A percentile compares a stretch with the other conserved stretches of the same genome.
Conservation (phyloP, 805 yeast genomes). For the Alloascoidea hylecoeti region DNA sequence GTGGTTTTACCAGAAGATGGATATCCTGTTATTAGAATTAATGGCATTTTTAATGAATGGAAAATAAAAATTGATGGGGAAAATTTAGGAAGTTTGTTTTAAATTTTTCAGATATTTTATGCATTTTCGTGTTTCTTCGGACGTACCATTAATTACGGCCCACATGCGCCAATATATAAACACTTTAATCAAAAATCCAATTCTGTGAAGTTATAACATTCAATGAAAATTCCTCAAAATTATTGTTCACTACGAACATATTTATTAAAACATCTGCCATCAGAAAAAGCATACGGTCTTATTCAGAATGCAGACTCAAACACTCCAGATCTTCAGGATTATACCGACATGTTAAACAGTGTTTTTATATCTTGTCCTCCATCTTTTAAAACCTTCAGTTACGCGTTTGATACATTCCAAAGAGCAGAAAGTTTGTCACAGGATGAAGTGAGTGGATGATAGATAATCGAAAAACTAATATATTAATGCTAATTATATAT, state of each 20-base stretch:
- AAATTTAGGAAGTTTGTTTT: too few species aligned
- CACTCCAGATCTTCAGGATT: background rate
- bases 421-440: too few species aligned
- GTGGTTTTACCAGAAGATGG: constrained; percentile 80
- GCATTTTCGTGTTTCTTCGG: too few species aligned
- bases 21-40: constrained; percentile 68
- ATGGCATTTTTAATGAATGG: constrained; percentile 72
- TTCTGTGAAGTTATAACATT: constrained; percentile 67
- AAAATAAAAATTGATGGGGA: background rate
- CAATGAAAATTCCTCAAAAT: constrained; percentile 56
- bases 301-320: background rate
- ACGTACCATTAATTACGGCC: too few species aligned
- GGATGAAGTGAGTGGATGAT: too few species aligned
- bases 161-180: too few species aligned
- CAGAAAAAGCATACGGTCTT: background rate
- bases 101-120: too few species aligned
- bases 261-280: background rate
- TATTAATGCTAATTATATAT: too few species aligned
- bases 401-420: too few species aligned
- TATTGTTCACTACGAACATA: constrained; percentile 1
- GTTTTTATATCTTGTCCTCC: background rate
- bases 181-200: too few species aligned
- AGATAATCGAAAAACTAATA: too few species aligned
- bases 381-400: too few species aligned
- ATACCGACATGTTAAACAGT: background rate